Evolutionary conservation across 116 monocot genomes (phyloP).

Genomic region (Dioscorea cayenensis): DNA sequence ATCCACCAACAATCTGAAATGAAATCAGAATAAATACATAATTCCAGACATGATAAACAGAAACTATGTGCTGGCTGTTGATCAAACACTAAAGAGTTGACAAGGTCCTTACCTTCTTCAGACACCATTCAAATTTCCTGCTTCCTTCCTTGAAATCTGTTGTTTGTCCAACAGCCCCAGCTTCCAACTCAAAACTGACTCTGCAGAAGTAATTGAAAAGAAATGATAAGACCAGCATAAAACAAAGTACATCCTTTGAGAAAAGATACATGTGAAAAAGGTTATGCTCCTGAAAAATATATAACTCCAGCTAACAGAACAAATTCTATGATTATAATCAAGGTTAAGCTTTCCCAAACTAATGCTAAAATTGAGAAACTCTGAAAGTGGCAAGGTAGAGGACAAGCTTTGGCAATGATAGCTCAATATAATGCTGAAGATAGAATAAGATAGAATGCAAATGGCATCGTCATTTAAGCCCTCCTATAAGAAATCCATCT

Average conservation of each 20-base stretch:
- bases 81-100: not conserved
- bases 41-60: not conserved
- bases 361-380: no score
- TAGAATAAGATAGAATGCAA: no score
- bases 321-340: no score
- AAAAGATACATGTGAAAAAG: no score
- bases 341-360: no score
- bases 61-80: not conserved
- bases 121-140: constrained; percentile 80
- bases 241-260: no score
- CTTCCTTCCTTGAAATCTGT: constrained; percentile 92
- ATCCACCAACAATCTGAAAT: constrained; percentile 90
- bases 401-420: no score
- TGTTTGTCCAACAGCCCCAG: constrained; percentile 80
- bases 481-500: not conserved
- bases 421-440: no score
- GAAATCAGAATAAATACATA: not conserved
- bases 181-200: constrained; percentile 84
- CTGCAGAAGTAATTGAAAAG: constrained; percentile 21
- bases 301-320: no score
- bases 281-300: no score
- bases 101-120: constrained; percentile 68
- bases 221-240: not conserved
- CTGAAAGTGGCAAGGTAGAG: no score
- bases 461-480: no score